Evolutionary conservation across 2,329 filamentous ascomycete genomes (phyloP), one percentile per base, ranked within the genome.

Genomic region (Thelonectria discophora): DNA sequence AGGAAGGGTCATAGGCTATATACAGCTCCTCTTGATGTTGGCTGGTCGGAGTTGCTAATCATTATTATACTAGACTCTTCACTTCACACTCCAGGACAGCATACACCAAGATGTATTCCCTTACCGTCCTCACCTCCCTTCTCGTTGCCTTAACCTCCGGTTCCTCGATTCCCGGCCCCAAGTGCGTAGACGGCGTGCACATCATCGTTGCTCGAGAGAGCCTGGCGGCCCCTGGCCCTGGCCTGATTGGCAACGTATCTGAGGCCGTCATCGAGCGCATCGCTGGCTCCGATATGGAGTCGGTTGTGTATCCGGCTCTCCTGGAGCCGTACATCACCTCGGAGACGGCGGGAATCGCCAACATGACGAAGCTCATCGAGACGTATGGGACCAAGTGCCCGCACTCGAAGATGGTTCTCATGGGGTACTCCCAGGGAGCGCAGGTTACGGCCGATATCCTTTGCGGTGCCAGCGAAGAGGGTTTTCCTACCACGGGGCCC

Each of bases 381-480:
- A 32, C 55, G 17, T 69, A 64, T 18, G 60, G 59, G 8, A 13
- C 46, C 2, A 12, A 27, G 7, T 72, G 69, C 18, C 69, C 69
- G 1, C 12, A 30, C 2, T 63, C 65, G 3, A 69, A 68, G 55
- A 65, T 70, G 15, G 55, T 71, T n/a, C 39, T 71, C 0, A 63
- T 72, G 20, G 69, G 69, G 0, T 70, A 64, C 8, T 71, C 69
- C 2, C 69, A 71, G 67, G 69, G 69, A 3, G 69, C 67, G 13
- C 69, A 71, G 27, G 57, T 71, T 27, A 50, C 60, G n/a, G 53
- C 64, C 10, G 69, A 71, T 24, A 64, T 66, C 1, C 55, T 71
- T 43, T 71, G 69, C 9, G 69, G 69, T 10, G 56, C 64, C 1
- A 71, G 69, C 27, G 65, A 65, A 15, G 42, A 45, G 1, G 65